Evolutionary conservation across 1,284 basidiomycete species (phyloP), one percentile per base, ranked within the genome.

Genomic region (Moniliella sp.): DNA sequence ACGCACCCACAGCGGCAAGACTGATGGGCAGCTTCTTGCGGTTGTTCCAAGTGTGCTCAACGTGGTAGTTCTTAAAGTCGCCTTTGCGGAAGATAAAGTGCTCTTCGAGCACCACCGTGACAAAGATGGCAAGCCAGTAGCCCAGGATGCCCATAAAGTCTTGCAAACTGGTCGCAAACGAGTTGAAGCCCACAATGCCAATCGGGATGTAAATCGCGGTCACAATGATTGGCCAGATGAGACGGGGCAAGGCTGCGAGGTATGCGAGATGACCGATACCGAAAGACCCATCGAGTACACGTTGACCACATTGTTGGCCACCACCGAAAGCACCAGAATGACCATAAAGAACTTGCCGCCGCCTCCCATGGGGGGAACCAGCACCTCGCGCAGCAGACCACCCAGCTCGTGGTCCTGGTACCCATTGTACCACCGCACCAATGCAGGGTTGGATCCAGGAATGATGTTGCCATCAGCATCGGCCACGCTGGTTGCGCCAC

Each of bases 251-350:
- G 35, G 5, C 5, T 9, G 29, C 16, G 54, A 66, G 57, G 14
- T n/a, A n/a, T 73, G 68, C 3, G 73, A 79, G 25, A 71, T 69
- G 40, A 69, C 67, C 7, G 68, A 78, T 16, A 86, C 64, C 31
- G 75, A 75, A 35, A 83, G 65, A 9, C 75, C 38, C n/a, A 86
- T 78, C 8, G 77, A 78, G 34, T 88, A 66, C 64, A 91, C 81
- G 52, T 78, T 76, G 2, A 79, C 78, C 52, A 84, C 84, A 9
- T 66, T 66, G 23, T 73, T 62, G 62, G 67, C 67, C 1, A 64
- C 71, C 15, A 14, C 14, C 4, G 29, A 31, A 21, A 21, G 25
- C 67, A 86, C 75, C 2, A 76, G 72, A 38, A 71, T 69, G 10
- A 88, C n/a, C n/a, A n/a, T n/a, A n/a, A n/a, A n/a, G n/a, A n/a